phyloP scores from a whole-genome alignment of 2,329 filamentous ascomycete species.

The Fusarium xylarioides region DNA sequence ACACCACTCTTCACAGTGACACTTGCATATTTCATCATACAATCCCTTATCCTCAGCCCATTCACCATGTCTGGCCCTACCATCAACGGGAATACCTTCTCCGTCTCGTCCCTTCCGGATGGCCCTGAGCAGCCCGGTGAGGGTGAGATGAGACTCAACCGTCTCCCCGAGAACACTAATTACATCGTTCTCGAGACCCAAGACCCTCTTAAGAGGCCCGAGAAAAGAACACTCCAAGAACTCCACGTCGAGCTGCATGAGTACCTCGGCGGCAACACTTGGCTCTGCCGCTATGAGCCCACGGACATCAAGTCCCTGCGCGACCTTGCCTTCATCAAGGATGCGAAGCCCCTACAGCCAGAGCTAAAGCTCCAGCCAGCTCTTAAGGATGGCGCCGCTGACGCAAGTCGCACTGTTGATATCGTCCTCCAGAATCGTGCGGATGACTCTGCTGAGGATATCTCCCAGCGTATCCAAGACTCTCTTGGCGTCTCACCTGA shows the following conservation, averaged over 20 bases:
- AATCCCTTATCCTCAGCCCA: rapidly evolving
- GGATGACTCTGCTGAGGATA: background rate
- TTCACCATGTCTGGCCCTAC: background rate
- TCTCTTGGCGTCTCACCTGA: background rate
- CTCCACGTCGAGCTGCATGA: background rate
- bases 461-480: background rate
- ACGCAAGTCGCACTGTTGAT: background rate
- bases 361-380: background rate
- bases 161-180: background rate
- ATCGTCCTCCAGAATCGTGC: background rate
- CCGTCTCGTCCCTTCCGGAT: background rate
- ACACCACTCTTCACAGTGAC: rapidly evolving
- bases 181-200: background rate
- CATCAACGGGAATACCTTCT: background rate
- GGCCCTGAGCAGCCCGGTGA: background rate
- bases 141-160: background rate
- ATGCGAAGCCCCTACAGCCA: background rate
- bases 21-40: rapidly evolving
- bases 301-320: background rate
- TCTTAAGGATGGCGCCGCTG: background rate
- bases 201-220: background rate
- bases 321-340: background rate
- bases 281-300: background rate
- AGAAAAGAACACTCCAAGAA: background rate
- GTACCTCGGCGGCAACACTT: background rate